Percentiles rank a stretch among this genome's conserved stretches.
Conservation (phyloP, 225 moss, liverwort and hornwort species). For the Ulota crispa region DNA sequence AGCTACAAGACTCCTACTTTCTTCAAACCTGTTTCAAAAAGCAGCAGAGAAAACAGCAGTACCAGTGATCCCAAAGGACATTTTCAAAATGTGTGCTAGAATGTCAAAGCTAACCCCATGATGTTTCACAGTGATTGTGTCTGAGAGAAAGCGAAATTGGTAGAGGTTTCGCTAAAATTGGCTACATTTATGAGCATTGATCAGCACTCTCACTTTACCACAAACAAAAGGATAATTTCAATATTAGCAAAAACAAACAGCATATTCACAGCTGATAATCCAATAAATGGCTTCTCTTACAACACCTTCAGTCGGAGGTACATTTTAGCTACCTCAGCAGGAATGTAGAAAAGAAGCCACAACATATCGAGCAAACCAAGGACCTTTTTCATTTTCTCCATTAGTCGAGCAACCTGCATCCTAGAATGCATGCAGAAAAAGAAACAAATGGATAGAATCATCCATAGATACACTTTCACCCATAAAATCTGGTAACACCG, state of each 20-base stretch:
- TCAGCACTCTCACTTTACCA: neutral
- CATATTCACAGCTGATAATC: neutral
- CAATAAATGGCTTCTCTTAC: neutral
- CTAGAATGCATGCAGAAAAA: too few relatives aligned
- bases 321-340: neutral
- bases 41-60: neutral
- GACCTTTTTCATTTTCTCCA: too few relatives aligned
- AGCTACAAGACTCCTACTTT: neutral
- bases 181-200: too few relatives aligned
- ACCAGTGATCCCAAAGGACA: neutral
- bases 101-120: too few relatives aligned
- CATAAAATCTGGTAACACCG: too few relatives aligned
- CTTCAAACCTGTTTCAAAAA: neutral
- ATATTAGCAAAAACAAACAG: neutral
- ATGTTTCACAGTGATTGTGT: too few relatives aligned
- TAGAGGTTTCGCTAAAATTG: too few relatives aligned
- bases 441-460: too few relatives aligned
- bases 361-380: neutral
- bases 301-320: neutral
- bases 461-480: too few relatives aligned
- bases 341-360: neutral
- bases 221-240: neutral
- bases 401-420: too few relatives aligned
- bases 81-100: too few relatives aligned
- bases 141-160: too few relatives aligned